phyloP scores from a whole-genome alignment of 2,329 filamentous ascomycete genomes.

The Rutstroemia sydowiana region DNA sequence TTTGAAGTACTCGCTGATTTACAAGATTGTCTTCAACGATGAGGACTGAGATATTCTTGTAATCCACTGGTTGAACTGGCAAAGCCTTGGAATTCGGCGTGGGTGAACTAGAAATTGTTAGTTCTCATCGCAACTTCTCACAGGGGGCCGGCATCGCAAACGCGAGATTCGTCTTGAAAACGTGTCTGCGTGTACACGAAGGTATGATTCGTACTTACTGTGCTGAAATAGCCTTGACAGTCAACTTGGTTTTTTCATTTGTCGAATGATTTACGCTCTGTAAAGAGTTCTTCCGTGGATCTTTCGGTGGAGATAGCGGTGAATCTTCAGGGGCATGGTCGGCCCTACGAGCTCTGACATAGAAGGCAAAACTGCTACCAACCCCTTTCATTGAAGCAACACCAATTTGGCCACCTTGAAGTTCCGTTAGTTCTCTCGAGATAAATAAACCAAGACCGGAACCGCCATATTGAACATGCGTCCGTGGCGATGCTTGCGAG shows the following conservation, averaged over 20 bases:
- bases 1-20: slow-evolving; percentile 57
- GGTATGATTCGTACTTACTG: too few relatives aligned
- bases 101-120: neutral
- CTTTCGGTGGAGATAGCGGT: slow-evolving; percentile 2
- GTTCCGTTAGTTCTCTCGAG: slow-evolving; percentile 66
- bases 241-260: too few relatives aligned
- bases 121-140: neutral
- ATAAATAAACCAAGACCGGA: slow-evolving; percentile 76
- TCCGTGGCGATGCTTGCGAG: slow-evolving; percentile 64
- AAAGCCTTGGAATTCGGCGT: neutral
- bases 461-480: slow-evolving; percentile 79
- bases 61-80: neutral
- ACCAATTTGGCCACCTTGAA: slow-evolving; percentile 76
- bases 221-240: too few relatives aligned
- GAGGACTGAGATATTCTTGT: slow-evolving; percentile 35
- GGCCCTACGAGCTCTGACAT: slow-evolving; percentile 42
- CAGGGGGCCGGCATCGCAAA: too few relatives aligned
- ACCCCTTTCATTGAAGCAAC: slow-evolving; percentile 60
- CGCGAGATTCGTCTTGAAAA: too few relatives aligned
- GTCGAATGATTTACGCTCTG: neutral
- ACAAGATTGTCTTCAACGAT: slow-evolving; percentile 64
- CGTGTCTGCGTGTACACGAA: too few relatives aligned
- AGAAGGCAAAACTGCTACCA: slow-evolving; percentile 70
- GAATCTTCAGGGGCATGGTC: slow-evolving; percentile 2
- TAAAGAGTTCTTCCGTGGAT: neutral